Evolutionary conservation across 83 land plant species (phyloP).

Genomic region (Thuja plicata): DNA sequence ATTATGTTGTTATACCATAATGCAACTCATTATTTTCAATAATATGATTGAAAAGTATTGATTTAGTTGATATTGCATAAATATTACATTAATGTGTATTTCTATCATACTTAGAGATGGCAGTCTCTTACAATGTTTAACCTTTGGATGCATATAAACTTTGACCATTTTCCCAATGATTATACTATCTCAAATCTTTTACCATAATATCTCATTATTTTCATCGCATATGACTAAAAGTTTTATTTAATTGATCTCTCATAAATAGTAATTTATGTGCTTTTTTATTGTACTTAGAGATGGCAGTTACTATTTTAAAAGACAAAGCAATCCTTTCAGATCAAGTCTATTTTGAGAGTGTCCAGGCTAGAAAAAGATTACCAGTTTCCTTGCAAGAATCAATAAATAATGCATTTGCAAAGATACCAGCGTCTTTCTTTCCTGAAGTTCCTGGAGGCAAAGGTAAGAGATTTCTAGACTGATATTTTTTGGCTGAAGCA

Average conservation of each 20-base stretch:
- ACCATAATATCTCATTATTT: background rate
- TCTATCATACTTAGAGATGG: too few species aligned
- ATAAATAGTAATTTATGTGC: background rate
- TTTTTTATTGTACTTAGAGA: slow-evolving; percentile 2
- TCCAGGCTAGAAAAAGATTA: slow-evolving; percentile 59
- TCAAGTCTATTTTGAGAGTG: slow-evolving; percentile 59
- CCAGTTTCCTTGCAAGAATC: slow-evolving; percentile 55
- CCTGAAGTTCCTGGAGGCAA: slow-evolving; percentile 79
- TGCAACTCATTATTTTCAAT: too few species aligned
- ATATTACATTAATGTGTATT: too few species aligned
- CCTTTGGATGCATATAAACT: background rate
- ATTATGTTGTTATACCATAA: too few species aligned
- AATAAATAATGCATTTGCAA: slow-evolving; percentile 69
- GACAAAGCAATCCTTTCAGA: slow-evolving; percentile 18
- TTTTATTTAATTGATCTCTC: background rate
- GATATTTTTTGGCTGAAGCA: background rate
- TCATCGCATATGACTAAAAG: background rate
- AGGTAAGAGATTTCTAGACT: slow-evolving; percentile 40
- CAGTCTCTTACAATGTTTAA: background rate
- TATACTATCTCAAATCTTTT: background rate
- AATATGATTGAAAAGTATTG: too few species aligned
- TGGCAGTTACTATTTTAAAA: slow-evolving; percentile 8
- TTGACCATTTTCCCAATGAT: background rate
- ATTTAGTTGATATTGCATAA: too few species aligned
- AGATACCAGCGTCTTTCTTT: slow-evolving; percentile 81